Percentiles rank a stretch among this genome's conserved stretches.
Conservation (phyloP, 768 basidiomycete species). For the Suillus variegatus region DNA sequence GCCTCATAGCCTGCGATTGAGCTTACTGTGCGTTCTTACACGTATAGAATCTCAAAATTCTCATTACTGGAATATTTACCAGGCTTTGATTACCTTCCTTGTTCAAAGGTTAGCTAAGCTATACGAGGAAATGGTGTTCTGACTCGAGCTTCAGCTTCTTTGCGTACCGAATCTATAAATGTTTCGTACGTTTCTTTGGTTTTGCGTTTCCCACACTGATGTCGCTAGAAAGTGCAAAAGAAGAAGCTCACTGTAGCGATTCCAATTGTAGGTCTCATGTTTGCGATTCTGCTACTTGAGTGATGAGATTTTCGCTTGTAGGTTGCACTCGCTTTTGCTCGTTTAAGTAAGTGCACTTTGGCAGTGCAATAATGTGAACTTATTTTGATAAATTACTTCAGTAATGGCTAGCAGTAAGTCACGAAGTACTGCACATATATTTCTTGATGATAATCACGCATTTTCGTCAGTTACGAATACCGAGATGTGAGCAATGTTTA, state of each 20-base stretch:
- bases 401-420: slow-evolving; percentile 23
- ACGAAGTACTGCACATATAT: not conserved
- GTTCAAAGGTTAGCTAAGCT: slow-evolving; percentile 18
- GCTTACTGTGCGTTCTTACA: slow-evolving; percentile 19
- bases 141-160: slow-evolving; percentile 20
- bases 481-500: slow-evolving; percentile 20
- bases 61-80: not conserved
- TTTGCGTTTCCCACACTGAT: not conserved
- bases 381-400: slow-evolving; percentile 1
- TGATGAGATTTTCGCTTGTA: not conserved
- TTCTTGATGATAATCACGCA: not conserved
- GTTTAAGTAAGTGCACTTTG: slow-evolving; percentile 16
- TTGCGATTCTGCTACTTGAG: slow-evolving; percentile 3
- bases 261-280: slow-evolving; percentile 15
- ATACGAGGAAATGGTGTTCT: not conserved
- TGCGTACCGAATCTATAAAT: slow-evolving; percentile 25
- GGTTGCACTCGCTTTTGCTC: slow-evolving; percentile 18
- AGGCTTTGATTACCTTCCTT: slow-evolving; percentile 29
- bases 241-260: slow-evolving; percentile 16
- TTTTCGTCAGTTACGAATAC: slow-evolving; percentile 18
- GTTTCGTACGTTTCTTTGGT: slow-evolving; percentile 6
- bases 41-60: not conserved
- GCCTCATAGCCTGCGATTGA: slow-evolving; percentile 18
- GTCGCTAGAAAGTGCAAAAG: slow-evolving; percentile 14
- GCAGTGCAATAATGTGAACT: not conserved